Evolutionary conservation across 441 rosid genomes (phyloP), one percentile per base, ranked within the genome.

Genomic region (Euphorbia schlechtendalii): DNA sequence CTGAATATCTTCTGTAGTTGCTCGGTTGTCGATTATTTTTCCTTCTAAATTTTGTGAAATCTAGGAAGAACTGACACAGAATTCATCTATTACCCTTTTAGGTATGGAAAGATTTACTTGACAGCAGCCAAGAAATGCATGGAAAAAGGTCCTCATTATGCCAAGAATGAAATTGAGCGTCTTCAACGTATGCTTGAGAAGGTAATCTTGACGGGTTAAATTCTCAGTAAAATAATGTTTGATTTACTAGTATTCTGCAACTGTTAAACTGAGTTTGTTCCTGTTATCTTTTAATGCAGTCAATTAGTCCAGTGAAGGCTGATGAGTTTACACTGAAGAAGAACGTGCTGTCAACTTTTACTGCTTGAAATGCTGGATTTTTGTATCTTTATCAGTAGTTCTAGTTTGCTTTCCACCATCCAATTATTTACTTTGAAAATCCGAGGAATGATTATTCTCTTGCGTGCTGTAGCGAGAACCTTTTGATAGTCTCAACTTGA

Each of bases 261-360:
- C 20, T 45, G n/a, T 2, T 40, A 28, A 8, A 3, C 25, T 32
- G 13, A 56, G 22, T 14, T 38, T n/a, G 4, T 27, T 65, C 32
- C 36, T 21, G 25, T 58, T 41, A 56, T 34, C 43, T 2, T 22
- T 22, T 18, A 40, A 28, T 74, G 81, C 88, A 88, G 97, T 80
- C 97, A 2, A 84, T 94, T 70, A 94, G 96, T 81, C 76, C 94
- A 25, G 80, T 74, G 12, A 93, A 93, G 82, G 96, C 88, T 20
- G 99, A 93, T 43, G 97, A 90, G 63, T 84, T 93, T 73, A 84
- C 86, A 36, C 68, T 90, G 60, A 93, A 90, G 90, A 90, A 80
- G 78, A 93, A 90, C 66, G 81, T 90, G 69, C 77, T 93, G 20
- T 70, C 78, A 21, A 52, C 92, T 56, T 93, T 88, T 32, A 32